Evolutionary conservation across 139 green algal genomes (phyloP).

Genomic region (Zygnema cylindricum): DNA sequence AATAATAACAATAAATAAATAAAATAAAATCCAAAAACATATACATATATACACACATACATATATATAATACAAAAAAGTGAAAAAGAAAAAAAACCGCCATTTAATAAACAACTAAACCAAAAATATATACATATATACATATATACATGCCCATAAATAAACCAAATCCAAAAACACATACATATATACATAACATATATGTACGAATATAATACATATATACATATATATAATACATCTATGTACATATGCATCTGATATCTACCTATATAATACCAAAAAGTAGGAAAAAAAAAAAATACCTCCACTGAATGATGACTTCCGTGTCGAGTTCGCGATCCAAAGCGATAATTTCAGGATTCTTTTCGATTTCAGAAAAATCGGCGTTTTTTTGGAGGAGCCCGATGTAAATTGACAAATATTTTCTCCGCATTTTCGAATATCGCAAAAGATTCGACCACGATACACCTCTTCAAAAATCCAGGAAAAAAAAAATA

Average conservation of each 20-base stretch:
- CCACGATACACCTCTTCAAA: slow-evolving; percentile 1
- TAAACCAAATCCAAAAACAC: background rate
- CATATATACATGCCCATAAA: background rate
- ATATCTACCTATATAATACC: too few species aligned
- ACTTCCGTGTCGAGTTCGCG: slow-evolving; percentile 21
- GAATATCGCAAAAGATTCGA: background rate
- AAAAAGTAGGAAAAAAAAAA: background rate
- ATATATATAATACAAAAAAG: background rate
- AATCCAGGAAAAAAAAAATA: background rate
- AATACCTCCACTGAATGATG: slow-evolving; percentile 25
- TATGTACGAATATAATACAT: too few species aligned
- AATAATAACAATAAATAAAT: too few species aligned
- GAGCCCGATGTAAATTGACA: background rate
- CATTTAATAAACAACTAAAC: background rate
- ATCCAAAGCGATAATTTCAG: slow-evolving; percentile 6
- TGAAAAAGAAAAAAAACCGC: background rate
- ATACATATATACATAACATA: too few species aligned
- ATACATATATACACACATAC: background rate
- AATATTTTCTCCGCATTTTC: background rate
- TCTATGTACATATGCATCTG: too few species aligned
- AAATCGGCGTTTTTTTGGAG: background rate
- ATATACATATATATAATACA: too few species aligned
- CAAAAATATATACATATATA: too few species aligned
- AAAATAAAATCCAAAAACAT: too few species aligned
- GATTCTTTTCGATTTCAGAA: background rate